Evolutionary conservation across 2,329 filamentous ascomycete species (phyloP), one percentile per base, ranked within the genome.

Genomic region (Fusarium subglutinans): DNA sequence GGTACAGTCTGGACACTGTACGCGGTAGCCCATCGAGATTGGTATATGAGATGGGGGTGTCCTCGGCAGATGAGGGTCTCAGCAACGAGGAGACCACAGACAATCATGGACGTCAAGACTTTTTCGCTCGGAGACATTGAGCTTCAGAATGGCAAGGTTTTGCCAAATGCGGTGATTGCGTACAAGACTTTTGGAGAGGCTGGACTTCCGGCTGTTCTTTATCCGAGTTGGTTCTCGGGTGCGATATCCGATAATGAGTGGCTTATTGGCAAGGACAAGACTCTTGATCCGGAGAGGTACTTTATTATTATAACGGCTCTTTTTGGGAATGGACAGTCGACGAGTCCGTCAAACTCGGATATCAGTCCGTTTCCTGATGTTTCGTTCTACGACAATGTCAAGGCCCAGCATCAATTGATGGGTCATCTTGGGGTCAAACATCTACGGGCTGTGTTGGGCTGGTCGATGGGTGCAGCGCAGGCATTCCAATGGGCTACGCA

Each of bases 131-230:
- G 91, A 24, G 87, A 92, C 81, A 93, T 92, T 84, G 83, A 87
- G 69, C 88, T 95, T 6, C 88, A 92, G 77, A 90, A 87, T 33
- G 92, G 92, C 44, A 85, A 84, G n/a, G 85, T 83, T 11, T 86
- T 95, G 24, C 86, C 87, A 4, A 81, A 89, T 74, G 93, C 93
- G 4, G 88, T 89, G 77, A 90, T 96, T 61, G 92, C 93, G 22
- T 96, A 94, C 85, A 94, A 93, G 81, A 94, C 93, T 0, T 92
- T 93, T 74, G 93, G 93, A 26, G 85, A 91, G 63, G 80, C 88
- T 0, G 86, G 84, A 0, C 85, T 83, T 11, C 92, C 93, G 13
- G 90, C 90, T 6, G 89, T 95, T 66, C 88, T 95, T 69, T 95
- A 95, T 78, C 93, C 93, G 5, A 91, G 90, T 5, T 95, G 93